Evolutionary conservation across 2,329 filamentous ascomycete species (phyloP).

Genomic region (Trichoderma gracile): DNA sequence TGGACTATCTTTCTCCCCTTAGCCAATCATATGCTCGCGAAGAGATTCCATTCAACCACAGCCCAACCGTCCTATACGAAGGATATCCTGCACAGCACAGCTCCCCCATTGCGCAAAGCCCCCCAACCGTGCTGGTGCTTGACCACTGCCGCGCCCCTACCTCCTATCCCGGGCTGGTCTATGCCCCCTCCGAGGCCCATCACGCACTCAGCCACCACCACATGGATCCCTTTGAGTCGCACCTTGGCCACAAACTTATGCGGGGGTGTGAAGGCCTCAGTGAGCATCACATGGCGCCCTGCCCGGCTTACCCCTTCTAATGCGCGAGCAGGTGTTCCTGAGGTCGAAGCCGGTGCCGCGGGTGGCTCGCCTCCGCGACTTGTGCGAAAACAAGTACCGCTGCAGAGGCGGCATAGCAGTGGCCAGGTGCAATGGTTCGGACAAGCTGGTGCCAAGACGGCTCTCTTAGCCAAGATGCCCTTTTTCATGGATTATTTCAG

Average conservation of each 20-base stretch:
- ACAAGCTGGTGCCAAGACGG: slow-evolving; percentile 55
- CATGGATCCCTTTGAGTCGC: slow-evolving; percentile 58
- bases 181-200: slow-evolving; percentile 60
- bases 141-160: slow-evolving; percentile 57
- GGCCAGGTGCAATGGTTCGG: slow-evolving; percentile 50
- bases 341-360: slow-evolving; percentile 53
- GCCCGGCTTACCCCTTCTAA: slow-evolving; percentile 42
- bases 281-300: slow-evolving; percentile 45
- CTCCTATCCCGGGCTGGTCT: slow-evolving; percentile 62
- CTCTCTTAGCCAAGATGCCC: slow-evolving; percentile 75
- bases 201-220: slow-evolving; percentile 61
- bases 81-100: slow-evolving; percentile 52
- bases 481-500: slow-evolving; percentile 94
- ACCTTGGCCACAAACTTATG: slow-evolving; percentile 54
- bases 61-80: slow-evolving; percentile 59
- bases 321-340: slow-evolving; percentile 49
- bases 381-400: slow-evolving; percentile 48
- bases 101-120: slow-evolving; percentile 58
- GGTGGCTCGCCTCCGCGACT: slow-evolving; percentile 47
- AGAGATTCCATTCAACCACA: slow-evolving; percentile 57
- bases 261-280: slow-evolving; percentile 58
- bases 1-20: slow-evolving; percentile 63
- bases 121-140: slow-evolving; percentile 56
- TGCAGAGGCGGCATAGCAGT: slow-evolving; percentile 47
- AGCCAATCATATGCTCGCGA: slow-evolving; percentile 59